Percentiles rank a stretch among this genome's conserved stretches.
phyloP scores from a whole-genome alignment of 495 filamentous ascomycete genomes.

The Aspergillus leporis region DNA sequence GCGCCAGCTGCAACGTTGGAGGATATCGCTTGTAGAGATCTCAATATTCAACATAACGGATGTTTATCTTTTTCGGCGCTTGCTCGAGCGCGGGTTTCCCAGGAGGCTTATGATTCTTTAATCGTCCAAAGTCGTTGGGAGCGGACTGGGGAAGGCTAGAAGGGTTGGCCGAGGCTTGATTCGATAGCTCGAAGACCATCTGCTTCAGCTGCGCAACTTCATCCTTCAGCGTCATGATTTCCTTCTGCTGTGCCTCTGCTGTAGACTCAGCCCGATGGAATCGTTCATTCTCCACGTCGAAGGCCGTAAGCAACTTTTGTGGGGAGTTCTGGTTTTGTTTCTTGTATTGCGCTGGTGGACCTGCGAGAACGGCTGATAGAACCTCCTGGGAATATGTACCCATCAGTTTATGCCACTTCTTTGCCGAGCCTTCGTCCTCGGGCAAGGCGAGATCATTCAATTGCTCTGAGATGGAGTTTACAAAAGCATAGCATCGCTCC shows the following conservation, averaged over 20 bases:
- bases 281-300: conserved; percentile 4
- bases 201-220: conserved; percentile 38
- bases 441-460: conserved; percentile 25
- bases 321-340: neutral
- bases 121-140: conserved; percentile 3
- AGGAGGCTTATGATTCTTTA: conserved; percentile 14
- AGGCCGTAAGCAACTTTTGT: conserved; percentile 3
- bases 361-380: conserved; percentile 24
- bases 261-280: neutral
- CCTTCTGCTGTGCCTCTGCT: conserved; percentile 18
- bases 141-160: neutral
- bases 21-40: neutral
- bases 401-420: conserved; percentile 25
- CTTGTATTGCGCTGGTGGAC: conserved; percentile 7
- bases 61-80: neutral
- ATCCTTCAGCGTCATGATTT: conserved; percentile 30
- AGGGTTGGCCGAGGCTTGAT: conserved; percentile 7
- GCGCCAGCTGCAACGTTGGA: neutral
- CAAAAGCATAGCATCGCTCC: conserved; percentile 42
- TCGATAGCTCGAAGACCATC: conserved; percentile 33
- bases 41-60: conserved; percentile 4
- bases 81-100: neutral
- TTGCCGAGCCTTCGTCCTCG: conserved; percentile 15
- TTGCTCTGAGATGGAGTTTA: conserved; percentile 26
- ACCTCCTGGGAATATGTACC: conserved; percentile 30